These are phyloP conservation scores for Typha latifolia DNA, from an alignment of 176 grass and related monocot species.

Conservation along the genomic window DNA sequence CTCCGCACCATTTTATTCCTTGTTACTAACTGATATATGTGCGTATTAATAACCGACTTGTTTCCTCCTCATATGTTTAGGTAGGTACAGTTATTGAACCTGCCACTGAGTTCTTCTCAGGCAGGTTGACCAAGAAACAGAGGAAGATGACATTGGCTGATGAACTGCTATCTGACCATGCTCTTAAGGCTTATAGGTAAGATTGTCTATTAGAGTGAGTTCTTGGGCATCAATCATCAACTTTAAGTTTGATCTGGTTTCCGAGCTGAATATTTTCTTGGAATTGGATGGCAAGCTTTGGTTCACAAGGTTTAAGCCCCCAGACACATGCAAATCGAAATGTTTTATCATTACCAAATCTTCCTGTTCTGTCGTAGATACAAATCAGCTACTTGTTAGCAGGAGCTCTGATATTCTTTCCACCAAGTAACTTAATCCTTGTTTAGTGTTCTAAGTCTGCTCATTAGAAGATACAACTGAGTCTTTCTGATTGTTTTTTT, in stretches of 20 bases:
- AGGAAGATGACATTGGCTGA: conserved; percentile 63
- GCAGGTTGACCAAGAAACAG: conserved; percentile 76
- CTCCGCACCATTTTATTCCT: not conserved
- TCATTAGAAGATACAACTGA: not conserved
- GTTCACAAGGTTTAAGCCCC: too few relatives aligned
- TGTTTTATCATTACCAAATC: too few relatives aligned
- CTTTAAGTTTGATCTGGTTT: too few relatives aligned
- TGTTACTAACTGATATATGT: not conserved
- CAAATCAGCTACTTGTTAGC: too few relatives aligned
- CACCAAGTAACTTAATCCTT: not conserved
- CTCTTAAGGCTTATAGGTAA: conserved; percentile 71
- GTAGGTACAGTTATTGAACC: conserved; percentile 73
- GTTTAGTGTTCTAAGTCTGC: not conserved
- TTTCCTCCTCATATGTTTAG: conserved; percentile 30
- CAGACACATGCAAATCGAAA: too few relatives aligned
- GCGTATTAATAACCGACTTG: conserved; percentile 13
- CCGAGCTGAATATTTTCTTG: too few relatives aligned
- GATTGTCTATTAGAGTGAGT: not conserved
- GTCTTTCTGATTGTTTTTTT: not conserved
- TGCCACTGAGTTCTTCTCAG: conserved; percentile 72
- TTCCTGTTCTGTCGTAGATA: too few relatives aligned
- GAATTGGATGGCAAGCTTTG: too few relatives aligned
- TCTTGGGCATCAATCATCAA: too few relatives aligned
- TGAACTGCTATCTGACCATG: conserved; percentile 60
- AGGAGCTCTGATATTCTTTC: too few relatives aligned